Evolutionary conservation across 2,329 filamentous ascomycete species (phyloP), one percentile per base, ranked within the genome.

Genomic region (Pseudocercospora vitis): DNA sequence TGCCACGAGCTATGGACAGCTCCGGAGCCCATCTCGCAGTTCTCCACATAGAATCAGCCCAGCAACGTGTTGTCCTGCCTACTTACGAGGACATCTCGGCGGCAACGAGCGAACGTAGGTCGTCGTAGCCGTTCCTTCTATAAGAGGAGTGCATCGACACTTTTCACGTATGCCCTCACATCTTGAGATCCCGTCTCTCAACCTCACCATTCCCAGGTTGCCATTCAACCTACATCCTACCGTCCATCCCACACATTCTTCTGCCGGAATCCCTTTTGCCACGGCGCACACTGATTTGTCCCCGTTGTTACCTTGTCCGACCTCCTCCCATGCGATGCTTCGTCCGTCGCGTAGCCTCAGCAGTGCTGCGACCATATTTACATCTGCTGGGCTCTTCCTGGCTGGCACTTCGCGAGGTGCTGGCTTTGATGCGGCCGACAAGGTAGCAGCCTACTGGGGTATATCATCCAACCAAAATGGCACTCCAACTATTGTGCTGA

Each of bases 371-470:
- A 52, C 52, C 49, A 18, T 58, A 18, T 48, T 53, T 48, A 53
- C 52, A 42, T 50, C 56, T 44, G 44, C 52, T 50, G 46, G 49
- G 48, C 45, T 55, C 45, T 44, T 57, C 33, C 45, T 57, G 55
- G 55, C 55, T 44, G 37, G 51, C 39, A 44, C 51, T 53, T 51
- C 44, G 49, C 23, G 39, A 14, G 55, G 48, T 48, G 53, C 53
- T 56, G 49, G 46, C 42, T 51, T 57, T 33, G 32, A 39, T 19
- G 49, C 48, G 40, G 16, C 52, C 28, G 53, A 26, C 52, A 57
- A 55, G 32, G 33, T 56, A 53, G 56, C 49, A 16, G 42, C 39
- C 11, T 56, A 53, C 21, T 56, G 53, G 56, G 53, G n/a, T 47
- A 26, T 23, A 24, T 26, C 9, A 29, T n/a, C 7, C 7, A 23